Evolutionary conservation across 176 grass and related monocot species (phyloP).

Genomic region (Bromus sterilis): DNA sequence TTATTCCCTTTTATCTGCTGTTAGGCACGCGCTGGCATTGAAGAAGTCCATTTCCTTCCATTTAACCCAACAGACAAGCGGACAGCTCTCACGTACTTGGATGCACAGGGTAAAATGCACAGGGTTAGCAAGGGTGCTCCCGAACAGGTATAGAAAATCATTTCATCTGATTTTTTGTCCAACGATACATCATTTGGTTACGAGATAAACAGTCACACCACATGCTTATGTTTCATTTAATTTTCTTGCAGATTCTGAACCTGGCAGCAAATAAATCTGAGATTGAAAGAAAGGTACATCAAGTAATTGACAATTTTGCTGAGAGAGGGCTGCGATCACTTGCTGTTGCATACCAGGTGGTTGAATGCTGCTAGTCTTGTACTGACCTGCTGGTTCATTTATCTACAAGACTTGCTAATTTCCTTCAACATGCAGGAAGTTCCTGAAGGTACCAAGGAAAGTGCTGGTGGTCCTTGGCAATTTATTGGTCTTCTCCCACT

Average conservation of each 20-base stretch:
- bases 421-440: conserved; percentile 41
- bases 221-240: conserved; percentile 7
- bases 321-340: conserved; percentile 53
- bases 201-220: not conserved
- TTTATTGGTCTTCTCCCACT: conserved; percentile 62
- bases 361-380: conserved; percentile 9
- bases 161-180: not conserved
- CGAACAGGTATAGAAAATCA: conserved; percentile 56
- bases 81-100: conserved; percentile 73
- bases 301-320: conserved; percentile 40
- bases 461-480: conserved; percentile 49
- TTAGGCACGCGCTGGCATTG: conserved; percentile 53
- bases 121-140: conserved; percentile 80
- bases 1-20: conserved; percentile 10
- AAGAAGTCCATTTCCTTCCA: conserved; percentile 68
- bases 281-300: conserved; percentile 51
- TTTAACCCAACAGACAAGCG: conserved; percentile 77
- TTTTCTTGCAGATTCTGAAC: conserved; percentile 50
- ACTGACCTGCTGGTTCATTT: not conserved
- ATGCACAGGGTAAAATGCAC: conserved; percentile 53
- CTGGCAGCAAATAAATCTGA: conserved; percentile 44
- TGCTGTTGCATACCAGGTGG: conserved; percentile 56
- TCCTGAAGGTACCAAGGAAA: conserved; percentile 56
- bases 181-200: not conserved
- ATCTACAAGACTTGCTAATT: conserved; percentile 12